Base-by-base conservation (phyloP, 768 basidiomycete species). In the Sporobolomyces phaffii region DNA sequence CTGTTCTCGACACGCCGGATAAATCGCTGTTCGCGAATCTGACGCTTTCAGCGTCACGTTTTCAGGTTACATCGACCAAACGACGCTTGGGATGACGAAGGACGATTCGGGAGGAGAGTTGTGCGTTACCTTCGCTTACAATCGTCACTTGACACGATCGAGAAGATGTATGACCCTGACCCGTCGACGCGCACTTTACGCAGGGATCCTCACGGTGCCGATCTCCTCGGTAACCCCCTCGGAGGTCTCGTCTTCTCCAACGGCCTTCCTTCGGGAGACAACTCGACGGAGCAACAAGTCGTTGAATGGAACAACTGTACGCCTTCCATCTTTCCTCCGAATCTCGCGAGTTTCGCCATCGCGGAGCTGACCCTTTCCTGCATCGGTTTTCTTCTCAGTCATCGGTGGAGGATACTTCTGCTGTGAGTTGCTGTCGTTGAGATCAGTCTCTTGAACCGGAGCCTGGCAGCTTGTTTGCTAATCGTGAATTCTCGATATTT, bases 61-160 rank as follows among this genome's bases (percentile, higher is more conserved):
- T 26, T 80, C 81, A 40, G 88, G 78, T 85, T 61, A 80, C 80
- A 78, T 85, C 63, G 79, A 88, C 73, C 86, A 89, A 78, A 79
- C 78, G 1, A 70, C 73, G 34, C 77, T 90, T 64, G 80, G 86
- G 76, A 65, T 89, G 26, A 54, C 74, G 18, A 18, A 74, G 0
- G 76, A 65, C 22, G 89, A 90, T 69, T 81, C 72, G n/a, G 88
- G 89, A 67, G 89, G 88, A 64, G 88, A 89, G 56, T 60, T 68
- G 14, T 36, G 28, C n/a, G 38, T n/a, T n/a, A n/a, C n/a, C n/a
- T n/a, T n/a, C n/a, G n/a, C n/a, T n/a, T n/a, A n/a, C n/a, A n/a
- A n/a, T n/a, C n/a, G n/a, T n/a, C n/a, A n/a, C n/a, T n/a, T n/a
- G n/a, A n/a, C n/a, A n/a, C n/a, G n/a, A n/a, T n/a, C n/a, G n/a